These are phyloP conservation scores for Fistulinella prunicolor DNA, from an alignment of 768 basidiomycete genomes.

Conservation along the genomic window DNA sequence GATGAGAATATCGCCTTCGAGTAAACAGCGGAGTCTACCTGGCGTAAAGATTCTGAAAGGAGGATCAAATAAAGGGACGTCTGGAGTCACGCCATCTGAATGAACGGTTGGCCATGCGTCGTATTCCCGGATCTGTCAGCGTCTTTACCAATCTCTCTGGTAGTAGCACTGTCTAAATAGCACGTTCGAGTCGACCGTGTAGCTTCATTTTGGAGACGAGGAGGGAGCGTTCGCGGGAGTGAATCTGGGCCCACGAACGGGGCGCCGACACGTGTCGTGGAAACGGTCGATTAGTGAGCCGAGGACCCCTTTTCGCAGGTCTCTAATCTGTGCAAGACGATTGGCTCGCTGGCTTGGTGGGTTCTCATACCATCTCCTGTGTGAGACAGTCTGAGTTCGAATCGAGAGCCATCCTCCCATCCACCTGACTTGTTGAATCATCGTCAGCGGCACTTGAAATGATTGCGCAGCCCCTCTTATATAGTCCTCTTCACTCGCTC, in stretches of 20 bases:
- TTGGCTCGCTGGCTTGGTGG: neutral
- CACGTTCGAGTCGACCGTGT: no score
- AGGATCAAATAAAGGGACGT: conserved; percentile 14
- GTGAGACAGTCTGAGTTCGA: conserved; percentile 14
- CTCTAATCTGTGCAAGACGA: neutral
- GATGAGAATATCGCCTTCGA: conserved; percentile 9
- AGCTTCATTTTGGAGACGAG: neutral
- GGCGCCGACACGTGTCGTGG: neutral
- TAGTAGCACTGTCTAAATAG: no score
- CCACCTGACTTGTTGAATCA: conserved; percentile 5
- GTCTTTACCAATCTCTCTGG: conserved; percentile 1
- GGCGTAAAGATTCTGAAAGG: conserved; percentile 33
- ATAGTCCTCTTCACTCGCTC: neutral
- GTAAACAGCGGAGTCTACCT: conserved; percentile 29
- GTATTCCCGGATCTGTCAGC: neutral
- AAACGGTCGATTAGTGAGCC: no score
- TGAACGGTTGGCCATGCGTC: conserved; percentile 1
- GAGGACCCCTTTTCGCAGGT: no score
- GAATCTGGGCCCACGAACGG: conserved; percentile 10
- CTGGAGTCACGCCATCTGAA: conserved; percentile 5
- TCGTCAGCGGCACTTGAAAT: conserved; percentile 29
- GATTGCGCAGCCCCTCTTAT: conserved; percentile 9
- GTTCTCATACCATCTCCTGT: no score
- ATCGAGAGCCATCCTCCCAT: conserved; percentile 6
- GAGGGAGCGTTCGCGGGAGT: conserved; percentile 17